Percentiles rank a stretch among this genome's conserved stretches.
phyloP scores from a whole-genome alignment of 345 rosid genomes.

The Eucalyptus rudis region DNA sequence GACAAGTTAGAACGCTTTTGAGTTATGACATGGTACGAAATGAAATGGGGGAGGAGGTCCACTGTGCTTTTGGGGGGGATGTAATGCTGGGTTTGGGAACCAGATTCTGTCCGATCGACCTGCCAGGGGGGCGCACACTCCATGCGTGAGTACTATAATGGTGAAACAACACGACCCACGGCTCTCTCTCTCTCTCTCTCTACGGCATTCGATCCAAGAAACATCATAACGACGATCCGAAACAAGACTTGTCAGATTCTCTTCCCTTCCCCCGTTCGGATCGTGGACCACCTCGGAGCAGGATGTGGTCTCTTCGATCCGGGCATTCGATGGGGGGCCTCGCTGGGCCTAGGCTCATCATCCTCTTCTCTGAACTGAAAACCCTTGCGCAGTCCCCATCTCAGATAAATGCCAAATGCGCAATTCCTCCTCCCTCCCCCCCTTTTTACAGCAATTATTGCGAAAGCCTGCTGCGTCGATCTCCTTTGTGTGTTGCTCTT shows the following conservation, averaged over 20 bases:
- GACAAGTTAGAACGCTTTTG: not conserved
- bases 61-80: not conserved
- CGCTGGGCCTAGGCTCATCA: not conserved
- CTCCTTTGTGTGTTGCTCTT: not conserved
- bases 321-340: not conserved
- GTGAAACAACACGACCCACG: not conserved
- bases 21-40: not conserved
- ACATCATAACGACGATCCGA: not conserved
- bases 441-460: not conserved
- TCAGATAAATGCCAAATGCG: not conserved
- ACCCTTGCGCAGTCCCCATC: not conserved
- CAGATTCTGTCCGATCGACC: not conserved
- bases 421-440: not conserved
- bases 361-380: not conserved
- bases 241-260: not conserved
- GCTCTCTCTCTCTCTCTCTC: not conserved
- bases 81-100: not conserved
- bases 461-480: not conserved
- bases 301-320: not conserved
- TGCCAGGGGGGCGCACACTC: slow-evolving; percentile 11
- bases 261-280: not conserved
- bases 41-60: not conserved
- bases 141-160: slow-evolving; percentile 18
- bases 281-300: not conserved
- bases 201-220: not conserved